Evolutionary conservation across 2,329 filamentous ascomycete genomes (phyloP).

Genomic region (Colletotrichum sp.): DNA sequence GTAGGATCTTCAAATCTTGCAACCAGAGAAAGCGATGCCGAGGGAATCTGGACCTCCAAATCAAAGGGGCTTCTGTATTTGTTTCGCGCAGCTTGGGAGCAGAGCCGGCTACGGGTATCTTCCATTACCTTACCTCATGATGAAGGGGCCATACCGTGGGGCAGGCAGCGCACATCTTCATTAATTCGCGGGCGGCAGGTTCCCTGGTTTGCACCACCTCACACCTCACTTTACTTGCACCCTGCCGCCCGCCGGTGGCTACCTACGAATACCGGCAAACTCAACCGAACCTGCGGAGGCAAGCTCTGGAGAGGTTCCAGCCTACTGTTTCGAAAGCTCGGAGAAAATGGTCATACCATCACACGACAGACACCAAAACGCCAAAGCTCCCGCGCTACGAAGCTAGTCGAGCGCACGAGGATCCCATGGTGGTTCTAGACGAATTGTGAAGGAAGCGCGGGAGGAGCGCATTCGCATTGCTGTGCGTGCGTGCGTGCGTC

Average conservation of each 20-base stretch:
- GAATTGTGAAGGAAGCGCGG: background rate
- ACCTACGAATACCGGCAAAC: background rate
- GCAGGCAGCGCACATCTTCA: conserved; percentile 1
- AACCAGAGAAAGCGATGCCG: background rate
- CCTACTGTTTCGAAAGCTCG: conserved; percentile 8
- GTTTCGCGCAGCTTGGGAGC: background rate
- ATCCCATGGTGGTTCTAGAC: background rate
- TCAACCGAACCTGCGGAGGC: background rate
- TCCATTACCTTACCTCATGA: background rate
- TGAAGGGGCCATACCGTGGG: background rate
- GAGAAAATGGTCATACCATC: background rate
- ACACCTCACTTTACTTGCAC: background rate
- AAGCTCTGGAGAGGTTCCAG: background rate
- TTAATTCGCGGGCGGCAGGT: background rate
- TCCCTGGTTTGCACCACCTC: background rate
- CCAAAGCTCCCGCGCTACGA: background rate
- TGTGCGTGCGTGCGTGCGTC: background rate
- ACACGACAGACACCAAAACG: background rate
- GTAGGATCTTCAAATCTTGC: background rate
- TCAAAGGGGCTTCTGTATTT: background rate
- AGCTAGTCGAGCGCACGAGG: background rate
- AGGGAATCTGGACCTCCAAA: background rate
- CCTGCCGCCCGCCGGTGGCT: background rate
- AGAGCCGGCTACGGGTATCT: background rate
- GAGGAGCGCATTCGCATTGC: background rate